Conservation (phyloP, 768 basidiomycete species). For the Amanita pallidorosea region DNA sequence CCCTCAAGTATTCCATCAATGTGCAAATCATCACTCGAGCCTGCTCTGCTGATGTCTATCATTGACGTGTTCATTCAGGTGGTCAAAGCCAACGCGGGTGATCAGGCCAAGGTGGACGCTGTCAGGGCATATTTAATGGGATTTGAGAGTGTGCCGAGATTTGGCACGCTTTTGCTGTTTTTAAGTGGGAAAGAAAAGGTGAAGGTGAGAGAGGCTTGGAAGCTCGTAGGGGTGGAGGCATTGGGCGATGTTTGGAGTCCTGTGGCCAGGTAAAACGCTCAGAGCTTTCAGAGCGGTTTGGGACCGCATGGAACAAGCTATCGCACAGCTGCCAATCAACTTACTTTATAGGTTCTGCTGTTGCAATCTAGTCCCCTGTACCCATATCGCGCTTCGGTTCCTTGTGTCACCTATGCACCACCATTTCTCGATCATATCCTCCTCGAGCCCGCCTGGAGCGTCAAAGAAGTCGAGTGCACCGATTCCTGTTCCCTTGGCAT, state of each 20-base stretch:
- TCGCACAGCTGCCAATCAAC: background rate
- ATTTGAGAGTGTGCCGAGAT: slow-evolving; percentile 48
- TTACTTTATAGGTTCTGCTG: background rate
- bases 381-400: slow-evolving; percentile 64
- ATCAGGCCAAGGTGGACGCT: slow-evolving; percentile 10
- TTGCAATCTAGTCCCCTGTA: slow-evolving; percentile 46
- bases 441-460: slow-evolving; percentile 10
- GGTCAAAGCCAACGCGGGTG: slow-evolving; percentile 11
- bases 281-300: too few relatives aligned
- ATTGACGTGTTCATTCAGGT: slow-evolving; percentile 35
- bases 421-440: slow-evolving; percentile 76
- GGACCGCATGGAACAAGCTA: background rate
- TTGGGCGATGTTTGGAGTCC: slow-evolving; percentile 16
- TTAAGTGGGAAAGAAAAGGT: slow-evolving; percentile 45
- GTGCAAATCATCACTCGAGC: slow-evolving; percentile 64
- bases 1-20: slow-evolving; percentile 46
- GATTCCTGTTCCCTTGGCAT: slow-evolving; percentile 31
- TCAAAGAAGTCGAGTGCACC: slow-evolving; percentile 67
- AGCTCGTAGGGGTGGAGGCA: slow-evolving; percentile 20
- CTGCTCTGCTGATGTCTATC: slow-evolving; percentile 46
- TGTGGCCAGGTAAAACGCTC: background rate
- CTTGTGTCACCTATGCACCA: slow-evolving; percentile 72
- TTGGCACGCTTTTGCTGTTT: slow-evolving; percentile 53
- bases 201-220: slow-evolving; percentile 36
- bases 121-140: slow-evolving; percentile 39